Evolutionary conservation across 176 grass and related monocot genomes (phyloP), one percentile per base, ranked within the genome.

Genomic region (Eremochloa ophiuroides): DNA sequence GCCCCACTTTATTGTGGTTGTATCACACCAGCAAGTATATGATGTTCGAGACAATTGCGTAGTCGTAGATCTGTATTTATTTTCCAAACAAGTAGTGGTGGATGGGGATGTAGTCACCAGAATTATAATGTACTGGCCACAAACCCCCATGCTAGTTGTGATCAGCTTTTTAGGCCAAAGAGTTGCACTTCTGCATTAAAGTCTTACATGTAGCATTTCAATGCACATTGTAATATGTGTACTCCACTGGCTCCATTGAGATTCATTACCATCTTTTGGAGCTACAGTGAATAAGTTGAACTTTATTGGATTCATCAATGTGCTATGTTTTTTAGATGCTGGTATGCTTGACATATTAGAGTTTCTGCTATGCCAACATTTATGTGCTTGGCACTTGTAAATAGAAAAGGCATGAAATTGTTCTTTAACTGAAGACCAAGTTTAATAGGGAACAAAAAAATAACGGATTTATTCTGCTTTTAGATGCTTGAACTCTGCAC

Each of bases 31-130:
- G n/a, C 29, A 66, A 66, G 20, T 35, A 42, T 51, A 17, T 39
- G n/a, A 53, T 48, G 40, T 55, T 41, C 12, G 7, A 58, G 46
- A 73, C 28, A 51, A 15, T 42, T n/a, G n/a, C n/a, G n/a, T n/a
- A n/a, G 69, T 9, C 10, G 9, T 42, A 61, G 53, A 40, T 4
- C 20, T 76, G 22, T 40, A 42, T 76, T 37, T 27, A 4, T 22
- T 59, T 33, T 22, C 4, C 38, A 64, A 64, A 78, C 18, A 64
- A 78, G n/a, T 63, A 78, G 41, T 76, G 34, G n/a, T 76, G 58
- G 39, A 30, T 29, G 23, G 7, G 62, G 27, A 63, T 10, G 22
- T 25, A 25, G 8, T 17, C 37, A 44, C 44, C 18, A 58, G 25
- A 43, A 9, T 17, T 42, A 7, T 58, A 23, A 28, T 70, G 65